These are phyloP conservation scores for Pichia gijzeniarum DNA, from an alignment of 805 yeast genomes.

Conservation along the genomic window DNA sequence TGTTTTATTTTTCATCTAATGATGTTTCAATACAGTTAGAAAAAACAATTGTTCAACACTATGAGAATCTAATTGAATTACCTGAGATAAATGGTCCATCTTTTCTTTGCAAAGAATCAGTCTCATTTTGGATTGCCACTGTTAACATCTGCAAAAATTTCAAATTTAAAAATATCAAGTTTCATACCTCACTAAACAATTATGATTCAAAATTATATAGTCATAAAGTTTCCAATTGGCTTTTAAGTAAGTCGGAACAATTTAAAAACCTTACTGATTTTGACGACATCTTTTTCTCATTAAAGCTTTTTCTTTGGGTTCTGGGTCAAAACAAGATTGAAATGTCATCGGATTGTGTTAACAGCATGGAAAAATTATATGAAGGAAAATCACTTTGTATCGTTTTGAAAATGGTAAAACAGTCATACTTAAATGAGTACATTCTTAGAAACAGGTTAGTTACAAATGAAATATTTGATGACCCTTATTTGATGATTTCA, in stretches of 20 bases:
- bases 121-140: conserved; percentile 48
- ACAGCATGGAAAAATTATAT: not conserved
- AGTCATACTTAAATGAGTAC: not conserved
- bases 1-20: conserved; percentile 2
- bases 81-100: conserved; percentile 60
- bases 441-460: not conserved
- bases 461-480: not conserved
- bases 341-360: not conserved
- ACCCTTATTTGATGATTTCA: not conserved
- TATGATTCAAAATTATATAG: conserved; percentile 16
- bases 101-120: conserved; percentile 38
- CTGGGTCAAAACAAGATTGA: not conserved
- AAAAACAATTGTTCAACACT: conserved; percentile 36
- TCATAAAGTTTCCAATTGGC: conserved; percentile 43
- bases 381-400: not conserved
- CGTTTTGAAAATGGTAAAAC: not conserved
- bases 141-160: conserved; percentile 32
- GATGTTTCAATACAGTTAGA: conserved; percentile 25
- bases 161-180: conserved; percentile 26
- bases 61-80: conserved; percentile 45
- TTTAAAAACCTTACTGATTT: not conserved
- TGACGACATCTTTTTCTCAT: conserved; percentile 1
- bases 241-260: conserved; percentile 11
- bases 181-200: conserved; percentile 15
- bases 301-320: conserved; percentile 15